Evolutionary conservation across 768 basidiomycete genomes (phyloP), one percentile per base, ranked within the genome.

Genomic region (Xerocomellus dryophilus): DNA sequence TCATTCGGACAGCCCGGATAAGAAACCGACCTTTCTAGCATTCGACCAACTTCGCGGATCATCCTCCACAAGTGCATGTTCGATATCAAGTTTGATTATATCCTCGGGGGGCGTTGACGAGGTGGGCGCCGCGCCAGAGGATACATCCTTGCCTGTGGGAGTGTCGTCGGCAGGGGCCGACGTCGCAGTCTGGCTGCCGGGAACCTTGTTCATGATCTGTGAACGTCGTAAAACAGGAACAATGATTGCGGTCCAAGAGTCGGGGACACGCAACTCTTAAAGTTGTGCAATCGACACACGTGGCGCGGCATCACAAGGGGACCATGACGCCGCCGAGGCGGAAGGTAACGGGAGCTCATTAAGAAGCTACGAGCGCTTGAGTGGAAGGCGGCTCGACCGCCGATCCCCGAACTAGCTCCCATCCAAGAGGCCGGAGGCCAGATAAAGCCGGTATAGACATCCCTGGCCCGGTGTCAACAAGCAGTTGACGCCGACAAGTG

Each of bases 31-130:
- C 76, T 88, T 88, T 59, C 79, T 76, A 23, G 76, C 47, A 39
- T 66, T 57, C 7, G 82, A 79, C 86, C 86, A 88, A 51, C 63
- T 61, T 36, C 86, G 77, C 1, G 86, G 86, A 67, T 88, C 86
- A 58, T 88, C 77, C 10, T 73, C 68, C 12, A 88, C 85, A 18
- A 54, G 20, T 7, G 62, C 67, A 50, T 75, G 75, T 49, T 75
- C 75, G 18, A 75, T 74, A 42, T 75, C 76, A 20, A 48, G 56
- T 42, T 62, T 57, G 34, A 39, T 21, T 12, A 39, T 18, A 18
- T 23, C 25, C 15, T 51, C 49, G 8, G 53, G 38, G 23, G 44
- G 27, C 1, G 46, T 41, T 11, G 47, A 56, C 32, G 43, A 21
- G 9, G 48, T 20, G 2, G 38, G 29, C 2, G 32, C 48, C 25